Conservation (phyloP, 805 yeast species). For the Cyberlindnera galapagoensis region DNA sequence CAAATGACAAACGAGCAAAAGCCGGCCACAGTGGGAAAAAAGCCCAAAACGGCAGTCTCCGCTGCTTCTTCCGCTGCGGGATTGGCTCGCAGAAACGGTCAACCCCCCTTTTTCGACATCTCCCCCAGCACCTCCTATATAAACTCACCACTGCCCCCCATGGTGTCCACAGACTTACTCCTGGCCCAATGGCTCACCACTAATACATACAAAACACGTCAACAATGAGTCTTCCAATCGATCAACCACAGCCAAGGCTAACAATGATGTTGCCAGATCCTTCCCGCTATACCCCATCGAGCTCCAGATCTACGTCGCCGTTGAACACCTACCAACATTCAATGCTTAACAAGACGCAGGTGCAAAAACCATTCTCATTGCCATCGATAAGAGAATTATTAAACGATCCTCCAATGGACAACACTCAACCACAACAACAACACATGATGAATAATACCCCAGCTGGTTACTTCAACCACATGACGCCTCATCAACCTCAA, state of each 20-base stretch:
- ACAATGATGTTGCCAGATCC: slow-evolving; percentile 19
- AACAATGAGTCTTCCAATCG: slow-evolving; percentile 7
- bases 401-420: slow-evolving; percentile 3
- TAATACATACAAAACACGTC: background rate
- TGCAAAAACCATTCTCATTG: slow-evolving; percentile 10
- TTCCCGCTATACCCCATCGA: slow-evolving; percentile 6
- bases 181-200: too few species aligned
- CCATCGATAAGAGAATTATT: slow-evolving; percentile 18
- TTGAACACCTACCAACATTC: too few species aligned
- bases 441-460: slow-evolving; percentile 3
- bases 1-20: too few species aligned
- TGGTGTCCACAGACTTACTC: too few species aligned
- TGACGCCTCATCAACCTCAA: slow-evolving; percentile 4
- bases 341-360: too few species aligned
- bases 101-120: too few species aligned
- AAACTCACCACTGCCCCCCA: background rate
- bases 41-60: too few species aligned
- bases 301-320: slow-evolving; percentile 6
- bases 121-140: background rate
- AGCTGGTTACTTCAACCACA: too few species aligned
- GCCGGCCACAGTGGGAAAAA: too few species aligned
- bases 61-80: too few species aligned
- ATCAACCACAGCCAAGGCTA: slow-evolving; percentile 10
- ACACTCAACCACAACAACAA: slow-evolving; percentile 4
- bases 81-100: too few species aligned